Conservation (phyloP, 208 protist genomes). For the Acanthamoeba royreba region DNA sequence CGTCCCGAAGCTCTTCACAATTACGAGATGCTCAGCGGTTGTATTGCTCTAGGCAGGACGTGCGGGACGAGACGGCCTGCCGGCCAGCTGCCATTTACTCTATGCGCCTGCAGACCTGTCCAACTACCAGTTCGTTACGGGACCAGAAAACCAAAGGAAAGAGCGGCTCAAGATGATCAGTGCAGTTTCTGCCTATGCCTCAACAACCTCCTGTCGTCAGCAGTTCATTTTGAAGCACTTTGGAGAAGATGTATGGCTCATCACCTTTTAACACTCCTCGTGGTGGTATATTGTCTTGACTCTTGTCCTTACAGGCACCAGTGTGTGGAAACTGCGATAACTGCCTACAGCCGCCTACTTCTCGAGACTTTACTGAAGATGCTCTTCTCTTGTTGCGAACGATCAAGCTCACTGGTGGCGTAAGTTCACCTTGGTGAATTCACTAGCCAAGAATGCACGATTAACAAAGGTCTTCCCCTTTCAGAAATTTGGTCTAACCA, state of each 20-base stretch:
- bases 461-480: background rate
- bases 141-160: background rate
- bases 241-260: background rate
- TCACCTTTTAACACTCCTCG: background rate
- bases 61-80: slow-evolving; percentile 57
- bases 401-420: background rate
- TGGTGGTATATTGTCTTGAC: background rate
- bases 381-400: background rate
- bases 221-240: slow-evolving; percentile 3
- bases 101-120: slow-evolving; percentile 34
- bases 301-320: background rate
- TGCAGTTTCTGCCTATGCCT: background rate
- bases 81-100: background rate
- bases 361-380: background rate
- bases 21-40: background rate
- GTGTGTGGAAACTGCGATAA: slow-evolving; percentile 12
- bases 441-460: background rate
- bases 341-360: background rate
- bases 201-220: background rate
- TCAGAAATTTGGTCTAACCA: background rate
- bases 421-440: background rate
- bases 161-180: background rate
- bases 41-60: slow-evolving; percentile 20
- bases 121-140: background rate
- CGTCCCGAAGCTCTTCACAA: background rate